Percentiles rank a stretch among this genome's conserved stretches.
Evolutionary conservation across 495 filamentous ascomycete genomes (phyloP).

Genomic region (Cercophora samala): DNA sequence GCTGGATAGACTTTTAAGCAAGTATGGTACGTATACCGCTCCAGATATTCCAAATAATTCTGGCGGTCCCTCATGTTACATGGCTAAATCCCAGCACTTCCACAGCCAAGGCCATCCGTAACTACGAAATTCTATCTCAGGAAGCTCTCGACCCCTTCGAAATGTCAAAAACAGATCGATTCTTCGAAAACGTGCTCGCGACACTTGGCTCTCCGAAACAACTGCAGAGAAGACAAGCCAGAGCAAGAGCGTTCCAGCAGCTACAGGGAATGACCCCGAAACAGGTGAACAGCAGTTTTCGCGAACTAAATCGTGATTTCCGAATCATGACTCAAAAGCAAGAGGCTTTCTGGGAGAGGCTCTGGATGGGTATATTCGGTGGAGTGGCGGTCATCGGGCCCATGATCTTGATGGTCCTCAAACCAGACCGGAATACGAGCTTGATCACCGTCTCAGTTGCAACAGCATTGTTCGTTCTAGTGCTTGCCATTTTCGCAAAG

Average conservation of each 20-base stretch:
- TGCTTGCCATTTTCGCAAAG: neutral
- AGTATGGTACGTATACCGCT: too few species aligned
- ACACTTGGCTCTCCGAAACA: too few species aligned
- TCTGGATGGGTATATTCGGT: neutral
- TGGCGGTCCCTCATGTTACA: too few species aligned
- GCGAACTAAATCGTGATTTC: neutral
- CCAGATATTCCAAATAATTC: too few species aligned
- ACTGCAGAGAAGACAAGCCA: too few species aligned
- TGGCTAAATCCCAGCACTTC: too few species aligned
- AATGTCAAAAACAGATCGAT: too few species aligned
- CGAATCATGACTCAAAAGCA: neutral
- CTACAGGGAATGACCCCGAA: too few species aligned
- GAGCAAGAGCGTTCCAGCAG: too few species aligned
- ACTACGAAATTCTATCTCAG: neutral
- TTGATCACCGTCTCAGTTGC: neutral
- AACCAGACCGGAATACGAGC: neutral
- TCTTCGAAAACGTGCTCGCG: too few species aligned
- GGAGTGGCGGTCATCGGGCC: neutral
- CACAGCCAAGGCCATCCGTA: neutral
- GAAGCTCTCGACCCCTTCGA: too few species aligned
- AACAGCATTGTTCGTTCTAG: neutral
- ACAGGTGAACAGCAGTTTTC: neutral
- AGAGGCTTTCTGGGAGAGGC: neutral
- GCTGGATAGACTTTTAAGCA: too few species aligned
- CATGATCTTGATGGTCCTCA: neutral